A percentile compares a stretch with the other conserved stretches of the same genome.
phyloP scores from a whole-genome alignment of 2,329 filamentous ascomycete genomes.

The Fusarium nelsonii region DNA sequence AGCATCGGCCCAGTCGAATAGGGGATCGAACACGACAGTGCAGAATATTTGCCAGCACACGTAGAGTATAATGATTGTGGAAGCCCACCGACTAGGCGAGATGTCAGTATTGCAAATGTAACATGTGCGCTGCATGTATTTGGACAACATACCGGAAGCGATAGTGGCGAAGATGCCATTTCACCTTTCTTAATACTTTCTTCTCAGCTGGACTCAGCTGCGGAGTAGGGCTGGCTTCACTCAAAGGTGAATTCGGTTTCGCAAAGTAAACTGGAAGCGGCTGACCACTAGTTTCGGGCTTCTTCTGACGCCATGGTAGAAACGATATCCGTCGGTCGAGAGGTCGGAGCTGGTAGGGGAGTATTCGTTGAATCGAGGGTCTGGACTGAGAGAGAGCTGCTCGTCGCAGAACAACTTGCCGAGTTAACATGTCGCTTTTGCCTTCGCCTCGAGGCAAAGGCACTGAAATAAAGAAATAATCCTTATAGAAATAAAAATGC shows the following conservation, averaged over 20 bases:
- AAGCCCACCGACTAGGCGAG: constrained; percentile 45
- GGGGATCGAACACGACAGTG: constrained; percentile 60
- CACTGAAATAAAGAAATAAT: not conserved
- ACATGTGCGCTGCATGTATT: not conserved
- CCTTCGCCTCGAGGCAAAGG: not conserved
- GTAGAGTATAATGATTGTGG: constrained; percentile 52
- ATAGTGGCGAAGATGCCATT: constrained; percentile 25
- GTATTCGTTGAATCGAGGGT: constrained; percentile 38
- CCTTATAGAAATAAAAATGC: constrained; percentile 4
- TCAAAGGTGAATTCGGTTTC: constrained; percentile 10
- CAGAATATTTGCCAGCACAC: constrained; percentile 60
- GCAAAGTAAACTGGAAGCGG: constrained; percentile 55
- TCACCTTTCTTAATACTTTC: constrained; percentile 19
- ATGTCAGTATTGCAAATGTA: constrained; percentile 23
- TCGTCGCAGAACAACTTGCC: constrained; percentile 43
- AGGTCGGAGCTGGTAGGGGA: constrained; percentile 40
- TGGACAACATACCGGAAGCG: constrained; percentile 48
- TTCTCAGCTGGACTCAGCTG: constrained; percentile 17
- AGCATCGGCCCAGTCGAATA: constrained; percentile 58
- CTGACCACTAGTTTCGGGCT: constrained; percentile 30
- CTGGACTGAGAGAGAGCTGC: constrained; percentile 33
- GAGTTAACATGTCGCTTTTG: constrained; percentile 43
- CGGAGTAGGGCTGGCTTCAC: too few relatives aligned
- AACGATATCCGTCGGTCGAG: constrained; percentile 50
- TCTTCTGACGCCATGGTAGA: constrained; percentile 51